These are phyloP conservation scores for Rhizopogon vinicolor DNA, from an alignment of 768 basidiomycete genomes.

Conservation along the genomic window DNA sequence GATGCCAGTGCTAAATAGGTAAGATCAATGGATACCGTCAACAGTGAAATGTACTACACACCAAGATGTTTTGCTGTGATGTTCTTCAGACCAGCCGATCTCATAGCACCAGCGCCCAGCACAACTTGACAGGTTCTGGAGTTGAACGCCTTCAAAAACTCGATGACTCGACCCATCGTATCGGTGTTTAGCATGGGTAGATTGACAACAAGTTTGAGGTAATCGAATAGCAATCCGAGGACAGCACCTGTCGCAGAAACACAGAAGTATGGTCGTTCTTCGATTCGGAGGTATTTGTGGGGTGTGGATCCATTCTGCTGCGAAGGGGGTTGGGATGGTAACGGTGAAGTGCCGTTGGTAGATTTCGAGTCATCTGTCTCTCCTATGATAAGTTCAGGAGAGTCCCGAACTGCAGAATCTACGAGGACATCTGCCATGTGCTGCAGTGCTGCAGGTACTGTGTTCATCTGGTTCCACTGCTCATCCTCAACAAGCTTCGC, in stretches of 20 bases:
- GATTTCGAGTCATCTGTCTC: slow-evolving; percentile 1
- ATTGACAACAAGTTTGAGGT: slow-evolving; percentile 84
- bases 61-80: slow-evolving; percentile 98
- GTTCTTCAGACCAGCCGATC: slow-evolving; percentile 94
- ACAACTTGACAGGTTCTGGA: slow-evolving; percentile 98
- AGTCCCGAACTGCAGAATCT: slow-evolving; percentile 78
- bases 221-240: slow-evolving; percentile 72
- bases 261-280: slow-evolving; percentile 79
- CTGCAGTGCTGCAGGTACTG: slow-evolving; percentile 66
- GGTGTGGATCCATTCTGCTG: slow-evolving; percentile 18
- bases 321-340: slow-evolving; percentile 19
- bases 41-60: slow-evolving; percentile 28
- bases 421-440: slow-evolving; percentile 69
- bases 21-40: slow-evolving; percentile 11
- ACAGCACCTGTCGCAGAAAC: slow-evolving; percentile 83
- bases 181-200: slow-evolving; percentile 88
- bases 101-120: slow-evolving; percentile 97
- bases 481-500: slow-evolving; percentile 96
- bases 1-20: slow-evolving; percentile 76
- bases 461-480: slow-evolving; percentile 76
- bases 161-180: slow-evolving; percentile 90
- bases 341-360: slow-evolving; percentile 7
- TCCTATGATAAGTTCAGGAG: slow-evolving; percentile 56
- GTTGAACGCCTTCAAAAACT: slow-evolving; percentile 97
- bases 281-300: slow-evolving; percentile 67